A percentile compares a stretch with the other conserved stretches of the same genome.
Evolutionary conservation across 2,329 filamentous ascomycete species (phyloP).

Genomic region (Alternaria metachromatica): DNA sequence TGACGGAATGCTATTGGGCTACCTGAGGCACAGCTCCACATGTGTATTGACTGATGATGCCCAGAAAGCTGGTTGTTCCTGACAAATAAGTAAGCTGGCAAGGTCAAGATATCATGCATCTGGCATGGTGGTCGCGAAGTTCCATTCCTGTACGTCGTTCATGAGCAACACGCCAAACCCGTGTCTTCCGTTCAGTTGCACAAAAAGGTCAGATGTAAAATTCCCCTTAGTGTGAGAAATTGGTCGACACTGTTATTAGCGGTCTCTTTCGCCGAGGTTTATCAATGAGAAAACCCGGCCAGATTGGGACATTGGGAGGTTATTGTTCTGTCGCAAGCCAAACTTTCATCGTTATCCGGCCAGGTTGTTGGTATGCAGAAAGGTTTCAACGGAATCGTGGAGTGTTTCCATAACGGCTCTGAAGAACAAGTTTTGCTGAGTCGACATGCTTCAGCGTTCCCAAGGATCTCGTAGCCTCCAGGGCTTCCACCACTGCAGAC

Average conservation of each 20-base stretch:
- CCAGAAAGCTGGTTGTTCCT: neutral
- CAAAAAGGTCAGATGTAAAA: neutral
- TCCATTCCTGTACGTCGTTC: neutral
- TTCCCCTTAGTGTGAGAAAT: neutral
- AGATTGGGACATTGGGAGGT: neutral
- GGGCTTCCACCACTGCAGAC: neutral
- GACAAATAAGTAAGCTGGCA: neutral
- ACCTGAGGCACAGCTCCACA: neutral
- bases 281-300: neutral
- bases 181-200: neutral
- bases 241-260: neutral
- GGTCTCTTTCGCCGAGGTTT: neutral
- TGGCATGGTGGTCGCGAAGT: neutral
- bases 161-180: neutral
- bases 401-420: neutral
- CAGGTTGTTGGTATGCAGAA: neutral
- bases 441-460: neutral
- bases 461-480: neutral
- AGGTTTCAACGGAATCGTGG: neutral
- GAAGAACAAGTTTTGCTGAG: neutral
- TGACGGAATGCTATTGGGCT: neutral
- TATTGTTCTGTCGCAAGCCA: neutral
- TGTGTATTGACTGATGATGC: neutral
- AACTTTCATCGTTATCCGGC: neutral
- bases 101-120: neutral